phyloP scores from a whole-genome alignment of 192 early-diverging fungal genomes.

The Chytriomyces confervae region DNA sequence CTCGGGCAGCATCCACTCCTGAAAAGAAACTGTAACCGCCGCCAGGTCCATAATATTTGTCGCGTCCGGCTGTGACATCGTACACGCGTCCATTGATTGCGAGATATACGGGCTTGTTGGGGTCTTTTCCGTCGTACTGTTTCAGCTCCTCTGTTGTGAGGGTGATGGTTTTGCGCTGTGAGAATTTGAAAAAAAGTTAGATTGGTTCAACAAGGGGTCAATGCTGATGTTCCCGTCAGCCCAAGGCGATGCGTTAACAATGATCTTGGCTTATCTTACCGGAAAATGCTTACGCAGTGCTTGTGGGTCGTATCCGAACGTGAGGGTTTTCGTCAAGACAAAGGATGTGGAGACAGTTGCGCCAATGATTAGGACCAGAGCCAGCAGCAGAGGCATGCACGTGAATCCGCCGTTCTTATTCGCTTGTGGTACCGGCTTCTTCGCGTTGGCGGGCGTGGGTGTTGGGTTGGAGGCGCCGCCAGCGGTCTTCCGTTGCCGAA shows the following conservation, averaged over 20 bases:
- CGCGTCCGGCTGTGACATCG: slow-evolving; percentile 80
- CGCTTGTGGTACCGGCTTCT: neutral
- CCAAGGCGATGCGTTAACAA: neutral
- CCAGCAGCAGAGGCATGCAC: neutral
- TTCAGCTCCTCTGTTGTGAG: slow-evolving; percentile 81
- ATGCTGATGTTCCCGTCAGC: neutral
- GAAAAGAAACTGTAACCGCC: slow-evolving; percentile 87
- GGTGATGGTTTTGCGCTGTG: slow-evolving; percentile 32
- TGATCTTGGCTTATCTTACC: slow-evolving; percentile 17
- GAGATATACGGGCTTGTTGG: slow-evolving; percentile 82
- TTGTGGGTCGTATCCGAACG: slow-evolving; percentile 50
- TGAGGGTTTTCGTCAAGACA: slow-evolving; percentile 51
- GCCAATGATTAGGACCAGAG: neutral
- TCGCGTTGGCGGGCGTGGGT: neutral
- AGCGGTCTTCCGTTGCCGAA: slow-evolving; percentile 8
- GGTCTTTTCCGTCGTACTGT: slow-evolving; percentile 84
- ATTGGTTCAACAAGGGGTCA: neutral
- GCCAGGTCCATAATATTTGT: slow-evolving; percentile 78
- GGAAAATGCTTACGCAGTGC: slow-evolving; percentile 48
- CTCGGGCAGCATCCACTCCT: slow-evolving; percentile 89
- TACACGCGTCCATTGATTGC: slow-evolving; percentile 92
- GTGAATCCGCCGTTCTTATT: neutral
- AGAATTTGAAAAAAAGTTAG: neutral
- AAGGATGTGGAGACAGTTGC: slow-evolving; percentile 33
- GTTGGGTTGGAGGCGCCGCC: neutral